These are phyloP conservation scores for Backusella sp. DNA, from an alignment of 192 early-diverging fungal genomes.

Conservation along the genomic window DNA sequence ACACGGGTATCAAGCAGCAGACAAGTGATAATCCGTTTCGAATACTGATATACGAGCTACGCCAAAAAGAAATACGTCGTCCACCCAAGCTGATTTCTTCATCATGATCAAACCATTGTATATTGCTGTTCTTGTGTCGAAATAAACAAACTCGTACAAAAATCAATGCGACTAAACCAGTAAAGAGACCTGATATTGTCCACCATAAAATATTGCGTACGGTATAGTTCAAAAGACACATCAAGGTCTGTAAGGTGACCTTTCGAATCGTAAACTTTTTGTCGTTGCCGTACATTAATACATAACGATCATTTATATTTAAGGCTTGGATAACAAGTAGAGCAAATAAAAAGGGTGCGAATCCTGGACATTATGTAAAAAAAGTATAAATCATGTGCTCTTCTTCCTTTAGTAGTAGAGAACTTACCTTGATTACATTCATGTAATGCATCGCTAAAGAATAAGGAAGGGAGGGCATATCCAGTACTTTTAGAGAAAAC, in stretches of 20 bases:
- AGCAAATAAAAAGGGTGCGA: conserved; percentile 48
- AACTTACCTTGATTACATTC: conserved; percentile 54
- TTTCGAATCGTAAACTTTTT: conserved; percentile 36
- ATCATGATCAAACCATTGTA: background rate
- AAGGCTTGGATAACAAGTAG: conserved; percentile 45
- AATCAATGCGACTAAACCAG: conserved; percentile 40
- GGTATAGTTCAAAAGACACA: conserved; percentile 45
- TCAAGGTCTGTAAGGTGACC: conserved; percentile 38
- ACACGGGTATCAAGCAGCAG: conserved; percentile 14
- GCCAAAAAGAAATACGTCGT: conserved; percentile 16
- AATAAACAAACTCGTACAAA: conserved; percentile 25
- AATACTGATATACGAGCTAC: conserved; percentile 9
- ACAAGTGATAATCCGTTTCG: conserved; percentile 14
- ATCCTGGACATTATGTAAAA: conserved; percentile 24
- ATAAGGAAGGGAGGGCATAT: conserved; percentile 41
- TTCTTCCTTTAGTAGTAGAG: background rate
- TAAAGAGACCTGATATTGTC: conserved; percentile 46
- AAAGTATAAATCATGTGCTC: background rate
- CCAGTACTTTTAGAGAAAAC: conserved; percentile 49
- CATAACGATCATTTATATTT: conserved; percentile 36
- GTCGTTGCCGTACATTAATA: conserved; percentile 26
- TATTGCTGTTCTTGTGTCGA: background rate
- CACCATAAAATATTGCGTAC: conserved; percentile 53
- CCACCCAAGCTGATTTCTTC: background rate
- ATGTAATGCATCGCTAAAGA: conserved; percentile 50